A percentile compares a stretch with the other conserved stretches of the same genome.
These are phyloP conservation scores for Moesziomyces antarcticus DNA, from an alignment of 1,284 basidiomycete genomes.

Conservation along the genomic window DNA sequence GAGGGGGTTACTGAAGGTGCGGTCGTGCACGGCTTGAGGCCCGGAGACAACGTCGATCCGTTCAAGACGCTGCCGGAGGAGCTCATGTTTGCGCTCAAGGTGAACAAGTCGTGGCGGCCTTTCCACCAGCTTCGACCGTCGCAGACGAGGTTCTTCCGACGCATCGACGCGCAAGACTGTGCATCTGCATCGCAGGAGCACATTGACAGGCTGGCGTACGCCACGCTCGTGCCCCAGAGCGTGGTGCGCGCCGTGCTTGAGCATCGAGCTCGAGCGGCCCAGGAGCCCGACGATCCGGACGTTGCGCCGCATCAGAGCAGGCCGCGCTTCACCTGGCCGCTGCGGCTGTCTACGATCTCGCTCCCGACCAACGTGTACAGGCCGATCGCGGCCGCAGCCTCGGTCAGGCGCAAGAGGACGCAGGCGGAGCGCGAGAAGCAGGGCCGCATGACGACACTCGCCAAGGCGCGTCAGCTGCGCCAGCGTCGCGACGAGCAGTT, in stretches of 20 bases:
- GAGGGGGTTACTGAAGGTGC: not conserved
- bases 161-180: slow-evolving; percentile 24
- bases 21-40: not conserved
- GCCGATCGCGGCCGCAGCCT: not conserved
- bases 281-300: slow-evolving; percentile 4
- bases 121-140: slow-evolving; percentile 29
- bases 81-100: slow-evolving; percentile 8
- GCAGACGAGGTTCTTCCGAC: slow-evolving; percentile 32
- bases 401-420: slow-evolving; percentile 3
- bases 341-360: slow-evolving; percentile 21
- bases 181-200: slow-evolving; percentile 10
- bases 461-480: slow-evolving; percentile 41
- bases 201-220: slow-evolving; percentile 30
- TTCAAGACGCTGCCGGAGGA: slow-evolving; percentile 25
- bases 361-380: slow-evolving; percentile 18
- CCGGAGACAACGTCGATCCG: not conserved
- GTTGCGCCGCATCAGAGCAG: not conserved
- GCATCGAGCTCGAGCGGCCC: not conserved
- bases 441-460: slow-evolving; percentile 34
- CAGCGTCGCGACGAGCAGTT: slow-evolving; percentile 25
- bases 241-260: slow-evolving; percentile 26
- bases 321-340: slow-evolving; percentile 33
- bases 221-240: slow-evolving; percentile 21
- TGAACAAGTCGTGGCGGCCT: slow-evolving; percentile 22
- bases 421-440: slow-evolving; percentile 23